Conservation (phyloP, 768 basidiomycete species). For the Phlegmacium glaucopus region DNA sequence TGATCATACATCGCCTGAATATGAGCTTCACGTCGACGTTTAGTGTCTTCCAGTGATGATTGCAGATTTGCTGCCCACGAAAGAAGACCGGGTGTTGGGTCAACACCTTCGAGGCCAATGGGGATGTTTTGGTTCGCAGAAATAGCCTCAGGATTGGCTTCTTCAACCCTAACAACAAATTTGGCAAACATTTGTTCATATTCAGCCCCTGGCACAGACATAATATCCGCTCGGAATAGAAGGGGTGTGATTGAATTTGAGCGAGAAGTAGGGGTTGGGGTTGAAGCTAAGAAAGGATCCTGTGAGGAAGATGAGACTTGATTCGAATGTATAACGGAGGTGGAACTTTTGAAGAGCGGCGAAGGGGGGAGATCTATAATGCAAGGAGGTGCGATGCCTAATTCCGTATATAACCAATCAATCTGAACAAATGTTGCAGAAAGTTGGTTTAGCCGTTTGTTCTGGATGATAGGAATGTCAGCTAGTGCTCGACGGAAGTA, state of each 20-base stretch:
- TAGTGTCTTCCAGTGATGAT: conserved; percentile 64
- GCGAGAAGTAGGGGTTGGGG: conserved; percentile 49
- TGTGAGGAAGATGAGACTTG: conserved; percentile 30
- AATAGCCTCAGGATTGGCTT: conserved; percentile 48
- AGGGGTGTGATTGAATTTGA: conserved; percentile 31
- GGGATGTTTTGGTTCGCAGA: conserved; percentile 33
- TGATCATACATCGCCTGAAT: conserved; percentile 96
- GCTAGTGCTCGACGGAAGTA: neutral
- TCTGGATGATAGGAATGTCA: conserved; percentile 33
- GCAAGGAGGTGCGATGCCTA: conserved; percentile 67
- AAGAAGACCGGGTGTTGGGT: conserved; percentile 75
- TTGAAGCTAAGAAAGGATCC: conserved; percentile 47
- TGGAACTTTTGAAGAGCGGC: conserved; percentile 19
- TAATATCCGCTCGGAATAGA: conserved; percentile 33
- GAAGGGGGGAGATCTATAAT: conserved; percentile 42
- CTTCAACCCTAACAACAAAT: conserved; percentile 63
- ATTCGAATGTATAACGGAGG: conserved; percentile 27
- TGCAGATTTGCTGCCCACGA: conserved; percentile 62
- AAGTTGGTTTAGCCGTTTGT: conserved; percentile 64
- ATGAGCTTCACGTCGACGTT: conserved; percentile 69
- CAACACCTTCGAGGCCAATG: conserved; percentile 67
- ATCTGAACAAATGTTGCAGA: conserved; percentile 68
- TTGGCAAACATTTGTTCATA: conserved; percentile 59
- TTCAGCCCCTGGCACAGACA: conserved; percentile 34
- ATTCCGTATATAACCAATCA: conserved; percentile 79